Evolutionary conservation across 1,284 basidiomycete genomes (phyloP), one percentile per base, ranked within the genome.

Genomic region (Cryptococcus jaspeensis): DNA sequence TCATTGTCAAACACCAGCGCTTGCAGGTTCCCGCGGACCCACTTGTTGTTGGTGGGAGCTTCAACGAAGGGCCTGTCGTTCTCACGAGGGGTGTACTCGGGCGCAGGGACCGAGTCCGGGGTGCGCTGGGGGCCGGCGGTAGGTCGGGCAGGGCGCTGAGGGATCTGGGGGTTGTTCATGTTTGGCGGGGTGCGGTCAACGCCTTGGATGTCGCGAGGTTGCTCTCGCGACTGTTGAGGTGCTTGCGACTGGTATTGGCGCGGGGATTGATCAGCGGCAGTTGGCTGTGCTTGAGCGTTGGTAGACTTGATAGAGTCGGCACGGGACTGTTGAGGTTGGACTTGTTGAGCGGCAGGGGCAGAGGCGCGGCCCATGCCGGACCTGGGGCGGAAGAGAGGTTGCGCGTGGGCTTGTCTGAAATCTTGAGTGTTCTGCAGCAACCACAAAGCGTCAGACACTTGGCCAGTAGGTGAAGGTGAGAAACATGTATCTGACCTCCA

Each of bases 171-270:
- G 9, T 32, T 32, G 28, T 32, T 32, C 5, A 5, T 32, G 28
- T 4, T 32, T 32, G 28, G 28, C 4, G 28, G 28, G 28, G 88
- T 88, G 70, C 90, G 88, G 66, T 90, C 88, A 90, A 87, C 87
- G 90, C 89, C 82, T 89, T 88, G 57, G 89, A 9, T 32, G 4
- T 89, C 16, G 85, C 86, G 9, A 89, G 66, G 55, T 89, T 85
- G 53, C 87, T 82, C 67, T 89, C 87, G 70, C 90, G 89, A 54
- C 85, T 87, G 58, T 8, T 22, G 13, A 8, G 32, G 23, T 6
- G 22, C 25, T 41, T 13, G 44, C 13, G 28, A 22, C 37, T 32
- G 32, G 23, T 35, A 5, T 41, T n/a, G 42, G n/a, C 36, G 11
- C 13, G 23, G 20, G 11, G 18, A 15, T 18, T 25, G 22, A 6